These are phyloP conservation scores for Penicillium sp. DNA, from an alignment of 2,329 filamentous ascomycete species.

Conservation along the genomic window DNA sequence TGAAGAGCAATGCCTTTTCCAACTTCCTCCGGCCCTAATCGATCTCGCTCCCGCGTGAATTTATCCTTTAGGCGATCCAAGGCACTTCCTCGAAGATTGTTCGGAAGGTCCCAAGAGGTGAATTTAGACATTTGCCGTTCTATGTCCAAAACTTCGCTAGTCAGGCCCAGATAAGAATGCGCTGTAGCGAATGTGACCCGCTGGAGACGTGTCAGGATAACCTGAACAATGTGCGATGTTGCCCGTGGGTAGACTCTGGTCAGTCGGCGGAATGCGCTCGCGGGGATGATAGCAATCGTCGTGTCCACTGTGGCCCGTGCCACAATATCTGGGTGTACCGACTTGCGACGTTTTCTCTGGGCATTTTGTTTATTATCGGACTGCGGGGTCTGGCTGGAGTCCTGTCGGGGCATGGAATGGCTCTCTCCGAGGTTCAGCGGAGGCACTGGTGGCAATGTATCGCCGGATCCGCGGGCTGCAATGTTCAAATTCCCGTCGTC, in stretches of 20 bases:
- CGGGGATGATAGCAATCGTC: slow-evolving; percentile 96
- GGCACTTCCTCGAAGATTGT: slow-evolving; percentile 79
- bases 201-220: slow-evolving; percentile 91
- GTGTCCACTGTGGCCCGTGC: slow-evolving; percentile 95
- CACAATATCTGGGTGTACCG: slow-evolving; percentile 93
- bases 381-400: slow-evolving; percentile 30
- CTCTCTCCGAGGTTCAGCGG: slow-evolving; percentile 67
- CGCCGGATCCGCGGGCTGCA: slow-evolving; percentile 25
- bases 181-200: slow-evolving; percentile 92
- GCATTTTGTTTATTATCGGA: slow-evolving; percentile 19
- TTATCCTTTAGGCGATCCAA: slow-evolving; percentile 87
- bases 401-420: slow-evolving; percentile 25
- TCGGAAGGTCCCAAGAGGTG: slow-evolving; percentile 86
- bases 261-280: slow-evolving; percentile 87
- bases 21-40: slow-evolving; percentile 74
- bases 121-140: slow-evolving; percentile 93
- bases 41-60: slow-evolving; percentile 79
- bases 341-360: slow-evolving; percentile 52
- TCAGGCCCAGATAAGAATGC: slow-evolving; percentile 89
- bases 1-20: slow-evolving; percentile 94
- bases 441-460: slow-evolving; percentile 62
- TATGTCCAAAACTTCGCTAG: slow-evolving; percentile 84
- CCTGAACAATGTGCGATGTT: slow-evolving; percentile 94
- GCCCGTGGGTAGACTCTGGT: slow-evolving; percentile 95
- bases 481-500: slow-evolving; percentile 20